Evolutionary conservation across 1,284 basidiomycete genomes (phyloP).

Genomic region (Austropuccinia psidii): DNA sequence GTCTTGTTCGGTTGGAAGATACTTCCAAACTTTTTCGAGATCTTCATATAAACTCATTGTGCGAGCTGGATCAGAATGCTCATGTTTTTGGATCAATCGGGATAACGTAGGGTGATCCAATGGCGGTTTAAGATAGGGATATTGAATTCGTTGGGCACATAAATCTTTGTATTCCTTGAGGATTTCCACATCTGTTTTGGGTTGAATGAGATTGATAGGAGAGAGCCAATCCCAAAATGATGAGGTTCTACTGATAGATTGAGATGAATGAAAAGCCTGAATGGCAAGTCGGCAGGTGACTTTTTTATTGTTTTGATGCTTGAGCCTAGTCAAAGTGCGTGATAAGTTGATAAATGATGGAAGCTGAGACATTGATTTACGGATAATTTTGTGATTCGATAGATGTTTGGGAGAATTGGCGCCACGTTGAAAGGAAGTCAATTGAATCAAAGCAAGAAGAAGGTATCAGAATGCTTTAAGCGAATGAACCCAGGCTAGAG

Average conservation of each 20-base stretch:
- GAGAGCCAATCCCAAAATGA: not conserved
- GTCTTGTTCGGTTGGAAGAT: not conserved
- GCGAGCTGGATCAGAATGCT: not conserved
- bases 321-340: no score
- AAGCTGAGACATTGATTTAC: no score
- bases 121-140: not conserved
- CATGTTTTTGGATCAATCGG: not conserved
- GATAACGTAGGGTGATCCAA: not conserved
- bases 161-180: no score
- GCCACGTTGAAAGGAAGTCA: no score
- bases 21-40: constrained; percentile 3
- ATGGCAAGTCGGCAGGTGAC: not conserved
- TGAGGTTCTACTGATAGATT: not conserved
- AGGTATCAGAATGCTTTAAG: no score
- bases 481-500: no score
- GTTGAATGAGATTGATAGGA: no score
- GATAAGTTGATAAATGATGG: no score
- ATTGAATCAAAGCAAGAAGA: no score
- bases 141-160: not conserved
- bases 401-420: no score
- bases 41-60: not conserved
- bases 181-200: no score
- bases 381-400: no score
- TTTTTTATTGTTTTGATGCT: not conserved
- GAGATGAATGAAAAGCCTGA: not conserved